Base-by-base conservation (phyloP, 2,329 filamentous ascomycete species). In the Ramularia endophylla region DNA sequence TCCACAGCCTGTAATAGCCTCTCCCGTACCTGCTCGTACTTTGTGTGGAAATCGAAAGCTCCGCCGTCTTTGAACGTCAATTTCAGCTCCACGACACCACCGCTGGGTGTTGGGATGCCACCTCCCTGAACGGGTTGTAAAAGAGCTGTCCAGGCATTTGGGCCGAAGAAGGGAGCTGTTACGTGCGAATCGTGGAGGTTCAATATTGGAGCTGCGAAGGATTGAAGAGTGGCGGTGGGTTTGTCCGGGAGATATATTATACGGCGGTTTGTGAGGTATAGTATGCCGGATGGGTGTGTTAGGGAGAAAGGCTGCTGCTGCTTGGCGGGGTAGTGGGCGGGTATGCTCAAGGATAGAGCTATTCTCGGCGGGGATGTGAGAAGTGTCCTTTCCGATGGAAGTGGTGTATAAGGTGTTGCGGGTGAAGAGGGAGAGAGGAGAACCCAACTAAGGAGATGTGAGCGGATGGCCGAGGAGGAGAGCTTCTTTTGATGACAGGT, bases 1-100 rank as follows among this genome's bases (percentile, higher is more conserved):
- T 92, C 85, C 27, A 88, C 78, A 6, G 82, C 87, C 56, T 95
- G 87, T 50, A 83, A 77, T 41, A 95, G 68, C 5, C 87, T 77
- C 59, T 94, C 89, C 60, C 87, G 88, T 50, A 95, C 80, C 41
- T 84, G 75, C 56, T 94, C 87, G 58, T 89, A 95, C 38, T 78
- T 78, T 37, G 79, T 77, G 56, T 89, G 83, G 59, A 94, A 97
- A 54, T 95, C 88, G 62, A 85, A 92, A 44, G 89, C 89, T n/a
- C 90, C 90, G 31, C 90, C 90, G 48, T 97, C 89, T 60, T 88
- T 89, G 71, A 97, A 97, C 16, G 83, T 88, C 56, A 95, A 75
- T 61, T 85, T 88, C 52, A 94, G 65, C 56, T 92, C 87, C 31
- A 95, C 72, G 19, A 81, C 79, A 13, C 82, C 75, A 47, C 87